These are phyloP conservation scores for Daedaleopsis sinensis DNA, from an alignment of 768 basidiomycete genomes.

Conservation along the genomic window DNA sequence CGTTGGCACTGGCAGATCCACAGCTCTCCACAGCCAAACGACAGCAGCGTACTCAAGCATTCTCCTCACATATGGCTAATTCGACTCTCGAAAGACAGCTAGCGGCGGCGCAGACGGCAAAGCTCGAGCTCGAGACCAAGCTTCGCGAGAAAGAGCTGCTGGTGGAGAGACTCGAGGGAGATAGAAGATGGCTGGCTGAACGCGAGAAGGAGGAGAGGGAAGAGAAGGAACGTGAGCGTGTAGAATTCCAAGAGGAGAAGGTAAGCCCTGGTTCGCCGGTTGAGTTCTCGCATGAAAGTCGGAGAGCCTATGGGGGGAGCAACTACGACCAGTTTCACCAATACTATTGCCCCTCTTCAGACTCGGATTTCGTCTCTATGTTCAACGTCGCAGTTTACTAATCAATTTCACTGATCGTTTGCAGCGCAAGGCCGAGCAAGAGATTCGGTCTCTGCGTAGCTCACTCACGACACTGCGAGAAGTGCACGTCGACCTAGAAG, in stretches of 20 bases:
- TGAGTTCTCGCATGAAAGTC: no score
- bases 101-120: constrained; percentile 58
- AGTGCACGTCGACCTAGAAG: constrained; percentile 63
- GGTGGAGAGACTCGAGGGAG: constrained; percentile 70
- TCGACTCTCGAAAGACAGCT: constrained; percentile 72
- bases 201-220: constrained; percentile 68
- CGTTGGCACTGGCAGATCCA: constrained; percentile 53
- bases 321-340: no score
- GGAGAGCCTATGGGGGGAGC: no score
- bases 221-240: constrained; percentile 62
- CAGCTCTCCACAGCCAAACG: constrained; percentile 69
- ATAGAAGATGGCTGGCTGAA: constrained; percentile 70
- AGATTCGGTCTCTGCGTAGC: constrained; percentile 54
- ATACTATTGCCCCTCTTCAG: no score
- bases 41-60: constrained; percentile 64
- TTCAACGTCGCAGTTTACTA: no score
- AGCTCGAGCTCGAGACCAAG: constrained; percentile 67
- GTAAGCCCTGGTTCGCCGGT: constrained; percentile 38
- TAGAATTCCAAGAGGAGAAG: constrained; percentile 58
- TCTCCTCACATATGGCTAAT: constrained; percentile 62
- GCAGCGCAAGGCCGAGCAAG: constrained; percentile 53
- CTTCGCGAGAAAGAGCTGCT: constrained; percentile 63
- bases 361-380: no score
- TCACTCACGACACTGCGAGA: constrained; percentile 54
- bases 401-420: no score